Evolutionary conservation across 192 early-diverging fungal genomes (phyloP).

Genomic region (Allomyces macrogynus): DNA sequence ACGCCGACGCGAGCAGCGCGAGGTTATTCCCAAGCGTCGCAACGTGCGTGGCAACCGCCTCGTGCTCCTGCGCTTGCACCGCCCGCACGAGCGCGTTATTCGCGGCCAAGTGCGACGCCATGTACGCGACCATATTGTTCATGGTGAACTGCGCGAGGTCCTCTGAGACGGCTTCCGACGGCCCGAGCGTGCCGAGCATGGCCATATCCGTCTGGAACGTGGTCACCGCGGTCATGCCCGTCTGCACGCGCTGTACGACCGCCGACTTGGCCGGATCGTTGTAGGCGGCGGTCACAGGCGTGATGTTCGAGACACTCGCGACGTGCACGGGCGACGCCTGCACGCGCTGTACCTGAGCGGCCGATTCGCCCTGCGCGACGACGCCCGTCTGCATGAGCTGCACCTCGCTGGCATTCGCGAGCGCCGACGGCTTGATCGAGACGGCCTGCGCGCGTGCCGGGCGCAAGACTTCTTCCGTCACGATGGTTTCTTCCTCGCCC

Average conservation of each 20-base stretch:
- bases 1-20: too few species aligned
- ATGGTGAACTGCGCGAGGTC: too few species aligned
- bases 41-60: too few species aligned
- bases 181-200: not conserved
- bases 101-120: too few species aligned
- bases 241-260: not conserved
- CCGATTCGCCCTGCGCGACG: too few species aligned
- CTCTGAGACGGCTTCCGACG: too few species aligned
- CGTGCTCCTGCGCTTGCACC: too few species aligned
- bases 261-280: not conserved
- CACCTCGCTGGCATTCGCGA: not conserved
- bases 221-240: not conserved
- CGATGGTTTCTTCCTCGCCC: slow-evolving; percentile 24
- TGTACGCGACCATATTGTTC: too few species aligned
- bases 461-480: slow-evolving; percentile 29
- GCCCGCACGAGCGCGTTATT: too few species aligned
- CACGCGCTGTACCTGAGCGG: too few species aligned
- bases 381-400: not conserved
- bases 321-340: not conserved
- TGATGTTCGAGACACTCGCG: not conserved
- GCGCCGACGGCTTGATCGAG: not conserved
- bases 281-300: not conserved
- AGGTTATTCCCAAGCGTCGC: too few species aligned
- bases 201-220: not conserved
- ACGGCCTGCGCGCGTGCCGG: slow-evolving; percentile 8